Evolutionary conservation across 176 grass and related monocot species (phyloP), one percentile per base, ranked within the genome.

Genomic region (Calamus simplicifolius): DNA sequence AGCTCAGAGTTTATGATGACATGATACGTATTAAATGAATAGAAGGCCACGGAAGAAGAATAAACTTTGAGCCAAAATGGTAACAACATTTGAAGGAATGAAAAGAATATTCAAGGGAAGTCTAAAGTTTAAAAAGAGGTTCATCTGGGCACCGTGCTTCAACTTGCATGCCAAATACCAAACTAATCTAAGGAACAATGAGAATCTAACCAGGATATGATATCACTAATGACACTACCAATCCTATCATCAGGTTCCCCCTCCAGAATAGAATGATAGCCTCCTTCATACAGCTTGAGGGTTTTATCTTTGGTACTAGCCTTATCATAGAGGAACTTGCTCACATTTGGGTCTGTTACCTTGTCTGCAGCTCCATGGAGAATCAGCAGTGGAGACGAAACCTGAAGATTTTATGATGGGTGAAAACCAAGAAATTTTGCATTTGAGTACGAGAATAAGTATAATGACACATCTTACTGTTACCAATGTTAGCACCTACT

Each of bases 311-410:
- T 73, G 3, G 84, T 54, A 48, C 54, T 80, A 28, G 93, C 84
- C 53, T 85, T 88, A 62, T 88, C 75, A 51, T 85, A 91, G 14
- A 91, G 73, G 52, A 78, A 97, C 50, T 82, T 69, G 60, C 93
- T 97, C 51, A 91, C 87, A 1, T 85, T 73, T 56, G 87, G 81
- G 60, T 97, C 93, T 4, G 93, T 97, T 48, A 97, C 92, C 81
- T 80, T 77, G 77, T 91, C 93, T 16, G 93, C 80, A 56, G 93
- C 83, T 78, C 93, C 93, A 29, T 97, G 93, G 69, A 97, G 93
- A 91, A 97, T 78, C 38, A 97, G 62, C 81, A 97, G 70, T 0
- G 93, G 93, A 25, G 87, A 75, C 27, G 60, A 88, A 51, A 97
- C 59, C 87, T 90, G 64, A 6, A 50, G 35, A 13, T 43, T 43